Conservation (phyloP, 169 alveolate genomes). For the Cyclospora cayetanensis region DNA sequence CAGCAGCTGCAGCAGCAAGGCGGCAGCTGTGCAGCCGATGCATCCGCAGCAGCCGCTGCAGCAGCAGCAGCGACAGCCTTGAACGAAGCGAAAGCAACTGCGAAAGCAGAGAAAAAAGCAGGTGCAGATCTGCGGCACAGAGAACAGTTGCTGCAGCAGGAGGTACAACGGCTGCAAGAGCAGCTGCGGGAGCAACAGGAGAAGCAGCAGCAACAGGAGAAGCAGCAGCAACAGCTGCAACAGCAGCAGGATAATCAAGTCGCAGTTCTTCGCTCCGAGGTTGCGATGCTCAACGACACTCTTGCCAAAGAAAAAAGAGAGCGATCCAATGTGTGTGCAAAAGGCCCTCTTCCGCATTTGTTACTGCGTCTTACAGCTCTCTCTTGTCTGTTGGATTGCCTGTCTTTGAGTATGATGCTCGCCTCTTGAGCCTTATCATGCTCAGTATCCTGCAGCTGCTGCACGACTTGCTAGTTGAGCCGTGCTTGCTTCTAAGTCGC, state of each 20-base stretch:
- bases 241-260: slow-evolving; percentile 14
- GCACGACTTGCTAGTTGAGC: too few species aligned
- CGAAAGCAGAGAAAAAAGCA: slow-evolving; percentile 34
- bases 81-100: slow-evolving; percentile 4
- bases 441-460: background rate
- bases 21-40: slow-evolving; percentile 36
- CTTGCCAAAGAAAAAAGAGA: background rate
- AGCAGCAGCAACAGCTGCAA: slow-evolving; percentile 35
- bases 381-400: background rate
- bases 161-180: slow-evolving; percentile 52
- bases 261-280: slow-evolving; percentile 46
- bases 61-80: slow-evolving; percentile 53
- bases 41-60: slow-evolving; percentile 39
- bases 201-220: slow-evolving; percentile 31
- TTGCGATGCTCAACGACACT: background rate
- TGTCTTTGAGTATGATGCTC: background rate
- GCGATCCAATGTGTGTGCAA: slow-evolving; percentile 34
- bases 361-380: background rate
- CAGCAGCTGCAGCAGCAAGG: slow-evolving; percentile 65
- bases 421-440: background rate
- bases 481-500: background rate
- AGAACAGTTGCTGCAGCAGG: slow-evolving; percentile 16
- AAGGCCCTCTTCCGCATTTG: background rate
- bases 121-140: slow-evolving; percentile 48
- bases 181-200: slow-evolving; percentile 41